Conservation (phyloP, 768 basidiomycete species). For the Imleria badia region DNA sequence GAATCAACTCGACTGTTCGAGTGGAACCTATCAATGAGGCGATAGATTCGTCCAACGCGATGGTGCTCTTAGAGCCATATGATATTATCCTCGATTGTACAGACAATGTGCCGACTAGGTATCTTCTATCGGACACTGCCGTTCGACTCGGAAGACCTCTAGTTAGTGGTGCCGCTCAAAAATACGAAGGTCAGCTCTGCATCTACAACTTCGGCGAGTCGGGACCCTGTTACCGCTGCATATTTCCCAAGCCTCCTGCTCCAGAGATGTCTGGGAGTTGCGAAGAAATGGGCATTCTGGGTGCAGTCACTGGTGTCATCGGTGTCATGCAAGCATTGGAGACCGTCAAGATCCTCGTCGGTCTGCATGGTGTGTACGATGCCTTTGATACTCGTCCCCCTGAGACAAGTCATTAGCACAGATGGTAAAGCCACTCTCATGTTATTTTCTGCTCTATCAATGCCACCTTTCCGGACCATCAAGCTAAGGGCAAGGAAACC, state of each 20-base stretch:
- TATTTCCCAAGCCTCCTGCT: constrained; percentile 82
- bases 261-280: constrained; percentile 69
- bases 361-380: constrained; percentile 53
- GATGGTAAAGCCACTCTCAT: constrained; percentile 65
- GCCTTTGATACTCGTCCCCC: not conserved
- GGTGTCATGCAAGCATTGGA: constrained; percentile 90
- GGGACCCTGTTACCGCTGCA: constrained; percentile 91
- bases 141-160: constrained; percentile 77
- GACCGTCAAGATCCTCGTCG: constrained; percentile 75
- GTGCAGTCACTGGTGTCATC: constrained; percentile 85
- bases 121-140: constrained; percentile 86
- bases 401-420: constrained; percentile 25
- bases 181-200: constrained; percentile 78
- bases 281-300: constrained; percentile 86
- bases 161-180: constrained; percentile 90
- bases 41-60: constrained; percentile 63
- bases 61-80: constrained; percentile 58
- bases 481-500: constrained; percentile 72
- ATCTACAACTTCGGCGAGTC: constrained; percentile 65
- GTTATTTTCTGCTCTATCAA: constrained; percentile 69
- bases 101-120: constrained; percentile 89
- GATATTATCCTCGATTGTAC: constrained; percentile 91
- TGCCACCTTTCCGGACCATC: constrained; percentile 76
- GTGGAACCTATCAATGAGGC: constrained; percentile 55
- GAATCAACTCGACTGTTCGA: constrained; percentile 70